Base-by-base conservation (phyloP, 106 monocot genomes). In the Dioscorea dumetorum region DNA sequence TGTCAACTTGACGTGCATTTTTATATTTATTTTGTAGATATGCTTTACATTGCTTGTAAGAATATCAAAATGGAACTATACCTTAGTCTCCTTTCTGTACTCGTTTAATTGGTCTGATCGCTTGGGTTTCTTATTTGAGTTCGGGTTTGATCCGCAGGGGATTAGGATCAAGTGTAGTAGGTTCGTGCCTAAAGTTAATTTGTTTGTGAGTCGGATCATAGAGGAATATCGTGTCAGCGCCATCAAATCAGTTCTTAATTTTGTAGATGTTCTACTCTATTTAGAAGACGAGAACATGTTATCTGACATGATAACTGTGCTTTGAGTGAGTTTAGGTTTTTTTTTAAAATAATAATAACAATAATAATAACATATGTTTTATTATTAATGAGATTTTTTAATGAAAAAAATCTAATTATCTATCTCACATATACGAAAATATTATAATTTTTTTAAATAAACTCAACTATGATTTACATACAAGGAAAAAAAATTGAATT, bases 301-400 rank as follows among this genome's bases (percentile, higher is more conserved):
- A 4, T 81, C 83, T n/a, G 83, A 93, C 73, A 81, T 86, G 64
- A 60, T 76, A 24, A 82, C 85, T 52, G 74, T 93, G 22, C 81
- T 93, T 23, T 93, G 93, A 88, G 88, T 93, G 81, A 31, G 73
- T 34, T 10, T 65, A 41, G 18, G 4, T 48, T 12, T 28, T 52
- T 14, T n/a, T n/a, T n/a, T n/a, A n/a, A n/a, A 17, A 18, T 12
- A 23, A 1, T 32, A 3, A 4, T 24, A 5, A 22, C 0, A 17
- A 18, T 12, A 23, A 1, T 32, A 3, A 4, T 24, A 5, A 22
- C 0, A 50, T 14, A 17, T 21, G 33, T 15, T 28, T 60, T 11
- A 19, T 34, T 58, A 3, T 67, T 67, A 24, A 1, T 28, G 28
- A 28, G 28, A 51, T 67, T 58, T 22, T 69, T 57, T 17, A 35